Evolutionary conservation across 2,329 filamentous ascomycete species (phyloP), one percentile per base, ranked within the genome.

Genomic region (Endoconidiophora polonica): DNA sequence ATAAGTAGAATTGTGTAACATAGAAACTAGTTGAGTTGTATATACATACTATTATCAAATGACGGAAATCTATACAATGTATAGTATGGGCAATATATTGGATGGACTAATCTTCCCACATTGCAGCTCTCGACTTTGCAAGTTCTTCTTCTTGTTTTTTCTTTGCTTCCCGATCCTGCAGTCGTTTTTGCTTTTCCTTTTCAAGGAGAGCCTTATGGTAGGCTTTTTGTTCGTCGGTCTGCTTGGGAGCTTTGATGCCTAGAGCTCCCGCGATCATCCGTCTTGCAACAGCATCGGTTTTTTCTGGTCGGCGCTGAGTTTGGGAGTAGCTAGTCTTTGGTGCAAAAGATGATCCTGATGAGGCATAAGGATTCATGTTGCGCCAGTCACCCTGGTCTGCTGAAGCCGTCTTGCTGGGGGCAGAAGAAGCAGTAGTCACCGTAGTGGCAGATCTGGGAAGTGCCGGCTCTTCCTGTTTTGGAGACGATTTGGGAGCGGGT

Each of bases 231-330:
- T 95, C 88, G 55, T 93, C 86, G 1, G 86, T 95, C 63, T 81
- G 76, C 67, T 77, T 82, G 29, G 86, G 86, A 33, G 81, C 78
- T 59, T 80, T 78, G 49, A 95, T 76, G 1, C 91, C 91, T 56
- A 96, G 67, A 0, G 85, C 87, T 3, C 83, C 84, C 0, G 86
- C 87, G 62, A 98, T 96, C 76, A 98, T 73, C 53, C 91, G 73
- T 54, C 83, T 77, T 4, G 91, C 91, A 38, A 94, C 86, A 0
- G 87, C 86, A 54, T 93, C 93, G 55, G 88, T 93, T 70, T 94
- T 98, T 66, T 94, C 88, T 0, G 87, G 90, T 38, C 84, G 68
- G 24, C 39, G 46, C 16, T 48, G 37, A 5, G 26, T 18, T 6
- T 24, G 33, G 14, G 39, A 26, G 20, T 26, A 18, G 20, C 44